Base-by-base conservation (phyloP, 2,329 filamentous ascomycete genomes). In the Aurifilum marmelostoma region DNA sequence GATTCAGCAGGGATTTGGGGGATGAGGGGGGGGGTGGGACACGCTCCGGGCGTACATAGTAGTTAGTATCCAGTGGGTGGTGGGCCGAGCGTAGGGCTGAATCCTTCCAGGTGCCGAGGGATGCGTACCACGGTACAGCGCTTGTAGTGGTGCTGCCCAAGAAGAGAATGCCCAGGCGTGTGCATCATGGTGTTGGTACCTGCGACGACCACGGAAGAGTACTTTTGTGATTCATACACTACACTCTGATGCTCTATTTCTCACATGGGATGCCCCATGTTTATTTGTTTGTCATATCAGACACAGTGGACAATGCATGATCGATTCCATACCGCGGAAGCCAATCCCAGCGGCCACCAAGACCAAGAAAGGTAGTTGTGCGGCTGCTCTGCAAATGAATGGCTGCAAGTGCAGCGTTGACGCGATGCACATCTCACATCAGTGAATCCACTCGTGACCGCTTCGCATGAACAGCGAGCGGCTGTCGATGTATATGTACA, bases 41-140 rank as follows among this genome's bases (percentile, higher is more conserved):
- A n/a, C n/a, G n/a, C 12, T 54, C 50, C 27, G 50, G 29, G 24
- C 52, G 24, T 27, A n/a, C n/a, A n/a, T n/a, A n/a, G n/a, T 37
- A 59, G n/a, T 32, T n/a, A n/a, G n/a, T 37, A 59, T 63, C 18
- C 43, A 47, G 43, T 47, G 41, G 8, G 34, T 34, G 41, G 41
- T 47, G 39, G 37, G 39, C 21, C 37, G 39, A 47, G 16, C 63
- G 52, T 65, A 65, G 63, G 63, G 63, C 63, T 65, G 63, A 65
- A 58, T 56, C 63, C 32, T 65, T 37, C 63, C 29, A 52, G 47
- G 34, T 39, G 24, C 52, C 24, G 52, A 56, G n/a, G 12, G 52
- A 6, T 27, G 52, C 24, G 52, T 56, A 56, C 52, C 52, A 32
- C 27, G 52, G 52, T 56, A 56, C 52, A 29, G 43, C 21, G 21